A percentile compares a stretch with the other conserved stretches of the same genome.
These are phyloP conservation scores for Eragrostis curvula DNA, from an alignment of 176 grass and related monocot species.

Conservation along the genomic window DNA sequence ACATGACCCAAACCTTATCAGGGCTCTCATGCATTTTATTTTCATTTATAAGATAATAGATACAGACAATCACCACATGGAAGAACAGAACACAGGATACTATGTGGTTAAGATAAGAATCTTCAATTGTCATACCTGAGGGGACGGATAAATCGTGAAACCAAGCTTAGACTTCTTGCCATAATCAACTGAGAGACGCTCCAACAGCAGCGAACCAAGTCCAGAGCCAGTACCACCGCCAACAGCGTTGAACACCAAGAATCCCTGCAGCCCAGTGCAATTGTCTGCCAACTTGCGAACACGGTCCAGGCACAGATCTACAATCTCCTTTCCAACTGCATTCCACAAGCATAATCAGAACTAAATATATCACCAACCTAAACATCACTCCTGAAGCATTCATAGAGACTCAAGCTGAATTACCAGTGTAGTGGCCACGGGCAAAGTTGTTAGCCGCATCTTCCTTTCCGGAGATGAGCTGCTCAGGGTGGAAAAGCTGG, in stretches of 20 bases:
- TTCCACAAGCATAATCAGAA: slow-evolving; percentile 40
- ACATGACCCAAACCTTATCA: slow-evolving; percentile 4
- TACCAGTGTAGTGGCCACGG: slow-evolving; percentile 94
- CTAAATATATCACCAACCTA: neutral
- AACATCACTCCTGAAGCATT: neutral
- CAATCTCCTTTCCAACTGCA: slow-evolving; percentile 94
- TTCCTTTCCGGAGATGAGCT: slow-evolving; percentile 94
- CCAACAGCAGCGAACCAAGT: slow-evolving; percentile 83
- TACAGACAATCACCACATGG: neutral
- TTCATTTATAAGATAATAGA: too few relatives aligned
- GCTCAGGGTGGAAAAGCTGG: slow-evolving; percentile 93
- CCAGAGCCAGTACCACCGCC: slow-evolving; percentile 97
- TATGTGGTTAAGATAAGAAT: neutral
- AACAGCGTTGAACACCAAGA: slow-evolving; percentile 94
- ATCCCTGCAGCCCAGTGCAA: slow-evolving; percentile 95
- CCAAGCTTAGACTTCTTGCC: slow-evolving; percentile 99
- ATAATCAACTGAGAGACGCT: slow-evolving; percentile 96
- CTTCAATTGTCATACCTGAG: slow-evolving; percentile 53
- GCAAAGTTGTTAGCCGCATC: slow-evolving; percentile 98
- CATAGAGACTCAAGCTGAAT: neutral
- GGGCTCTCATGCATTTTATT: too few relatives aligned
- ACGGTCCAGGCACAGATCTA: slow-evolving; percentile 90
- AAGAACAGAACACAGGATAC: neutral
- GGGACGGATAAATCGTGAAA: slow-evolving; percentile 98
- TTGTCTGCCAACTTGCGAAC: slow-evolving; percentile 95